Base-by-base conservation (phyloP, 768 basidiomycete genomes). In the Boletus bicolor region DNA sequence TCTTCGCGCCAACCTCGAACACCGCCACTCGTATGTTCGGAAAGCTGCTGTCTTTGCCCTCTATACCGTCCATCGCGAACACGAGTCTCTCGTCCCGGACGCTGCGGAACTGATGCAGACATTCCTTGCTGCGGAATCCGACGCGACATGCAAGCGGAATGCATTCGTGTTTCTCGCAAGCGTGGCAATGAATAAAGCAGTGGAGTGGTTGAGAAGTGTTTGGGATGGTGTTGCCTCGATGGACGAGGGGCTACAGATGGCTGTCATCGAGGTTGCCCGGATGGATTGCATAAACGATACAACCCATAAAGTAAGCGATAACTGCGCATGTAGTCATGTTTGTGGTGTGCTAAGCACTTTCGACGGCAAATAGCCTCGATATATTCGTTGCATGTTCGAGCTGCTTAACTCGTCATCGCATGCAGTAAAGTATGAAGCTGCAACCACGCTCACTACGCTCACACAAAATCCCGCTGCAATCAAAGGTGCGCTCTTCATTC, bases 21-120 rank as follows among this genome's bases (percentile, higher is more conserved):
- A 98, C 74, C 86, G 96, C 49, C 97, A 98, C 73, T 91, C 92
- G 2, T 99, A 94, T 70, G 97, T 98, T 52, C 87, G 97, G 66
- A 98, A 98, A 78, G 96, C 98, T 68, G 97, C 97, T 28, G 94
- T 98, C 36, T 97, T 99, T 70, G 93, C 97, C 32, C 80, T 97
- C 42, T 95, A 89, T 72, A 85, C 93, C 53, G 96, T 98, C 74
- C 94, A 93, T 74, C 90, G 91, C 71, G 85, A 91, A 74, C 93
- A 93, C 65, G 95, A 98, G 68, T 79, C 91, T 70, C 87, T 99
- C 66, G 91, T 98, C 47, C 95, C 95, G 9, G 95, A 99, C 68
- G 96, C 92, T 0, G 89, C 97, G 2, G 96, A 98, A 70, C 83
- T 98, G 68, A 88, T 98, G 72, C 86, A 92, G 65, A 95, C 94